phyloP scores from a whole-genome alignment of 306 rosid genomes.

The Styphnolobium japonicum region DNA sequence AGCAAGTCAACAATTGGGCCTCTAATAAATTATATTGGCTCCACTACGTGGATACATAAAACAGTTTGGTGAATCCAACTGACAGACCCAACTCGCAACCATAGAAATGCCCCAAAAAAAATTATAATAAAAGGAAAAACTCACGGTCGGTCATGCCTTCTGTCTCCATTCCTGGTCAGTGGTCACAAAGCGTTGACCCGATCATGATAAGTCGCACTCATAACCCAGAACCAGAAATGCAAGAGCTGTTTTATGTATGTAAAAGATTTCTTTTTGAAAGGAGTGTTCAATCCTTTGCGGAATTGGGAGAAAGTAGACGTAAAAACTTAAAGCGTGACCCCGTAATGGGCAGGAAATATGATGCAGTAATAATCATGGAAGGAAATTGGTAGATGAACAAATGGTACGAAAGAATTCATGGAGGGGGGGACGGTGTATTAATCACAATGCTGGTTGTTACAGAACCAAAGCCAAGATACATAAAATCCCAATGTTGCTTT shows the following conservation, averaged over 20 bases:
- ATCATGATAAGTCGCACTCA: background rate
- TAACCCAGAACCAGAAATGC: background rate
- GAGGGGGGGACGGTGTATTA: constrained; percentile 9
- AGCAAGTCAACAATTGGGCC: too few species aligned
- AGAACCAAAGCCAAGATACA: background rate
- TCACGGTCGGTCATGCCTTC: too few species aligned
- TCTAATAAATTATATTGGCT: too few species aligned
- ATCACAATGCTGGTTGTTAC: constrained; percentile 37
- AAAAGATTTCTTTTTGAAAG: background rate
- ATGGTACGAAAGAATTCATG: constrained; percentile 4
- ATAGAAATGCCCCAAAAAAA: background rate
- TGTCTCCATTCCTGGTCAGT: background rate
- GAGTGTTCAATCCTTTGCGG: background rate
- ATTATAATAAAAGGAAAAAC: too few species aligned
- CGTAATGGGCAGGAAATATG: background rate
- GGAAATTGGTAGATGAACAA: background rate
- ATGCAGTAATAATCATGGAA: background rate
- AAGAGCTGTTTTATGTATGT: background rate
- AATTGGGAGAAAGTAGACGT: background rate
- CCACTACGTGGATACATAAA: too few species aligned
- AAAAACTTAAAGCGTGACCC: background rate
- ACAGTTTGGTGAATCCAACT: too few species aligned
- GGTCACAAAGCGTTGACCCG: background rate
- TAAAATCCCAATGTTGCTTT: constrained; percentile 19
- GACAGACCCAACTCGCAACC: background rate